Percentiles rank a stretch among this genome's conserved stretches.
Conservation (phyloP, 208 protist species). For the Wallacemonas sp. region DNA sequence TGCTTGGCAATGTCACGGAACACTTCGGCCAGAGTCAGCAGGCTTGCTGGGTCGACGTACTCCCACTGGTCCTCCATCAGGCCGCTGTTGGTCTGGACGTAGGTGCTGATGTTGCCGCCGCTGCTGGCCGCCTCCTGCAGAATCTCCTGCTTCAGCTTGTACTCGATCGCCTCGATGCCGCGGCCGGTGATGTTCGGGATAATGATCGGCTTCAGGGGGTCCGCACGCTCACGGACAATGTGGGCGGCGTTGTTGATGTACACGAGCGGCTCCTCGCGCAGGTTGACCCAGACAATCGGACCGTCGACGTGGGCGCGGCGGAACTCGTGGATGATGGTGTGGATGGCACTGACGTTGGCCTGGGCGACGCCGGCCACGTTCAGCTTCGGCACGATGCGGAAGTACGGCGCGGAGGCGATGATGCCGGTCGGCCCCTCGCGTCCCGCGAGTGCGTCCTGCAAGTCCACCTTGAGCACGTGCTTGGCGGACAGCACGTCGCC, state of each 20-base stretch:
- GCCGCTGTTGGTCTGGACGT: slow-evolving; percentile 61
- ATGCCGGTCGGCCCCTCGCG: slow-evolving; percentile 72
- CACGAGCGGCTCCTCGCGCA: slow-evolving; percentile 85
- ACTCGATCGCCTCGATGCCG: slow-evolving; percentile 75
- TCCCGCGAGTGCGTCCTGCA: slow-evolving; percentile 67
- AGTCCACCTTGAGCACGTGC: slow-evolving; percentile 79
- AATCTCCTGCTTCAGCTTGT: slow-evolving; percentile 85
- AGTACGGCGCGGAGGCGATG: slow-evolving; percentile 82
- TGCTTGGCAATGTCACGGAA: slow-evolving; percentile 47
- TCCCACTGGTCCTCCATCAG: slow-evolving; percentile 89
- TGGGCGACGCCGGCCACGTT: slow-evolving; percentile 85
- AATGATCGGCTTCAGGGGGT: slow-evolving; percentile 77
- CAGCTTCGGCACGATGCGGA: slow-evolving; percentile 85
- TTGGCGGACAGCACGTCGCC: slow-evolving; percentile 81
- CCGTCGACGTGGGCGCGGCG: slow-evolving; percentile 65
- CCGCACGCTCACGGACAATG: slow-evolving; percentile 80
- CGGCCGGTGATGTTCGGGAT: slow-evolving; percentile 80
- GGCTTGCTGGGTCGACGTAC: slow-evolving; percentile 52
- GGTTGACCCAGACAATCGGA: slow-evolving; percentile 82
- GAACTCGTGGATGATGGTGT: slow-evolving; percentile 83
- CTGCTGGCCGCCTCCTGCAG: slow-evolving; percentile 81
- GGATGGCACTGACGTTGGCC: slow-evolving; percentile 68
- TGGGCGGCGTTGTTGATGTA: slow-evolving; percentile 87
- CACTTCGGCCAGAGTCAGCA: slow-evolving; percentile 66
- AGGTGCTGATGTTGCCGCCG: slow-evolving; percentile 83